phyloP scores from a whole-genome alignment of 768 basidiomycete species.

The Pisolithus marmoratus region DNA sequence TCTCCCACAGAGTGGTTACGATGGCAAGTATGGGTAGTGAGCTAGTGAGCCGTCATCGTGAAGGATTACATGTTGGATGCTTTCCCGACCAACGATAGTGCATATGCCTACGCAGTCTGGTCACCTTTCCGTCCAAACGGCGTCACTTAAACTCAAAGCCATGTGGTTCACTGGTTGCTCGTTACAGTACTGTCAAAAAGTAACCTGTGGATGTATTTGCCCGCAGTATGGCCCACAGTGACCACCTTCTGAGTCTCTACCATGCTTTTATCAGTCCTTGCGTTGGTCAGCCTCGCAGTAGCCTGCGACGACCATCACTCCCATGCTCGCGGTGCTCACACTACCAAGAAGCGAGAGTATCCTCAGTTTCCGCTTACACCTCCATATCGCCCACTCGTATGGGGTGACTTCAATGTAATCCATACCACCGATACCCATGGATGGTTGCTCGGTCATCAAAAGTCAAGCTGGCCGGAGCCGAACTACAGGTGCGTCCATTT shows the following conservation, averaged over 20 bases:
- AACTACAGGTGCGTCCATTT: constrained; percentile 50
- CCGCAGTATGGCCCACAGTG: too few species aligned
- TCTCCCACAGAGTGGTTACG: too few species aligned
- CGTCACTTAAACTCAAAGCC: too few species aligned
- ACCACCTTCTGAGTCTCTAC: background rate
- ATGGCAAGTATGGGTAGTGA: too few species aligned
- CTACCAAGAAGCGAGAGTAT: constrained; percentile 33
- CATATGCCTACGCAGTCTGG: too few species aligned
- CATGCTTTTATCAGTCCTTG: constrained; percentile 12
- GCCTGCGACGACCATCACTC: constrained; percentile 17
- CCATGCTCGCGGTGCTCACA: constrained; percentile 20
- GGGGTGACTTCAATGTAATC: constrained; percentile 88
- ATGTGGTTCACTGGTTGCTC: too few species aligned
- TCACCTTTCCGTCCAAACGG: too few species aligned
- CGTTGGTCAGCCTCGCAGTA: constrained; percentile 12
- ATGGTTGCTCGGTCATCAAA: constrained; percentile 83
- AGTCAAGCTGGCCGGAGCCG: constrained; percentile 65
- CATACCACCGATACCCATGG: constrained; percentile 84
- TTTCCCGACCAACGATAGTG: too few species aligned
- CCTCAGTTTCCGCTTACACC: constrained; percentile 41
- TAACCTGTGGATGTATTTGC: too few species aligned
- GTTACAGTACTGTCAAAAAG: too few species aligned
- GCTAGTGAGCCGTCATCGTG: too few species aligned
- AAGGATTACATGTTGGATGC: too few species aligned
- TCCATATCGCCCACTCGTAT: constrained; percentile 65